Base-by-base conservation (phyloP, 306 rosid species). In the Cucurbita maxima region DNA sequence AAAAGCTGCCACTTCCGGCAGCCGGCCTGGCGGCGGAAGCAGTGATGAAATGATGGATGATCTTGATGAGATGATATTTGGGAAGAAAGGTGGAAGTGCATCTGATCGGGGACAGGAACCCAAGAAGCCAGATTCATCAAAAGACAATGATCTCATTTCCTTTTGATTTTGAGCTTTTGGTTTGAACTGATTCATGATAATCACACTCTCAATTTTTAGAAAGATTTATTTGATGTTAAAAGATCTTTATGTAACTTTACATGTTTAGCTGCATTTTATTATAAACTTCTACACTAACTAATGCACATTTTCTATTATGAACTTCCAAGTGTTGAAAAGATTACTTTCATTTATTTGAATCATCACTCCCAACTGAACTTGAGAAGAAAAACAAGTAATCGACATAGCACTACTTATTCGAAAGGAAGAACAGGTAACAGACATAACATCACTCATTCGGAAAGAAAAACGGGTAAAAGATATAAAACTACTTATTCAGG, bases 61-160 rank as follows among this genome's bases (percentile, higher is more conserved):
- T 87, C 96, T 95, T 1, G 99, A 95, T 71, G 97, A 95, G 79
- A 95, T 95, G 99, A 95, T 95, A 77, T 95, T 95, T 68, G 99
- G 99, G 44, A 95, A 79, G 82, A 91, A 88, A 77, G 61, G 84
- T 2, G 92, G 92, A 54, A 87, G 81, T 45, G 44, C 88, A 45
- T 86, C 97, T 0, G 84, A 74, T 58, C 85, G 82, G 18, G 82
- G 83, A 58, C 89, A 82, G 10, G 90, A 87, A 57, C 67, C 86
- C 43, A 90, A 90, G 90, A 93, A 93, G 80, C 91, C 75, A 60
- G 86, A 77, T 71, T 45, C 97, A 15, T 41, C 92, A 0, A 90
- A 93, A 82, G 91, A 89, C 77, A 63, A 63, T 0, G 97, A 95
- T 86, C 96, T 89, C 76, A 89, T 95, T 78, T 83, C 89, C 72